Evolutionary conservation across 495 filamentous ascomycete genomes (phyloP).

Genomic region (Aspergillus biplanus): DNA sequence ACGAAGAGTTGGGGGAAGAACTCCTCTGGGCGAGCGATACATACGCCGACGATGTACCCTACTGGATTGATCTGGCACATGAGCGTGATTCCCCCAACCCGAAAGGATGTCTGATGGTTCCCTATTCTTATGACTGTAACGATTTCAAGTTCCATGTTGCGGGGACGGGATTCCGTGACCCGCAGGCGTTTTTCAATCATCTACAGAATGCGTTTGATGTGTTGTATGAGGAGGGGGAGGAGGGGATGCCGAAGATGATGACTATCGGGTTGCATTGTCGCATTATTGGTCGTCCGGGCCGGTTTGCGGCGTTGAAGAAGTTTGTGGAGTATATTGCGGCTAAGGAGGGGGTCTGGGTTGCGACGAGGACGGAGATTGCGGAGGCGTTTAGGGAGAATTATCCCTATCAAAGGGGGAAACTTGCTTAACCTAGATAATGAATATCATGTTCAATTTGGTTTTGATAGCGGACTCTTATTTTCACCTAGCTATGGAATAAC

Average conservation of each 20-base stretch:
- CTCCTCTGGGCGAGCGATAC: constrained; percentile 14
- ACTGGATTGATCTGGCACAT: constrained; percentile 12
- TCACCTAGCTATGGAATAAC: too few relatives aligned
- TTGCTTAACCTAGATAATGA: background rate
- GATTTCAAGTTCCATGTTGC: constrained; percentile 14
- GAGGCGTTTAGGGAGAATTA: constrained; percentile 9
- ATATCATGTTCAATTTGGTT: background rate
- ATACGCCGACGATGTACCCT: constrained; percentile 16
- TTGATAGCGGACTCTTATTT: background rate
- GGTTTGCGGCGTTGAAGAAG: constrained; percentile 13
- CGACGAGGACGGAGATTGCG: constrained; percentile 16
- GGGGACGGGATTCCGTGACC: constrained; percentile 12
- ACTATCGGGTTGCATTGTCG: constrained; percentile 12
- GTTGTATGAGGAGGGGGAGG: constrained; percentile 11
- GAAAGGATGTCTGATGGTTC: constrained; percentile 16
- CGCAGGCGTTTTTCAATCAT: constrained; percentile 4
- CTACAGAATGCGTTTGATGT: constrained; percentile 14
- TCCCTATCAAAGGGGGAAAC: constrained; percentile 11
- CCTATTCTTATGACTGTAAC: constrained; percentile 14
- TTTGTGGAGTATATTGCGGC: constrained; percentile 12
- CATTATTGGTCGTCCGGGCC: constrained; percentile 10
- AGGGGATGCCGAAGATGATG: constrained; percentile 17
- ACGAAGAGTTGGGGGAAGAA: constrained; percentile 7
- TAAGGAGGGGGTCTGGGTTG: constrained; percentile 16
- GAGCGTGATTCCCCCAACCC: constrained; percentile 1